Conservation (phyloP, 306 rosid genomes). For the Malus orientalis region DNA sequence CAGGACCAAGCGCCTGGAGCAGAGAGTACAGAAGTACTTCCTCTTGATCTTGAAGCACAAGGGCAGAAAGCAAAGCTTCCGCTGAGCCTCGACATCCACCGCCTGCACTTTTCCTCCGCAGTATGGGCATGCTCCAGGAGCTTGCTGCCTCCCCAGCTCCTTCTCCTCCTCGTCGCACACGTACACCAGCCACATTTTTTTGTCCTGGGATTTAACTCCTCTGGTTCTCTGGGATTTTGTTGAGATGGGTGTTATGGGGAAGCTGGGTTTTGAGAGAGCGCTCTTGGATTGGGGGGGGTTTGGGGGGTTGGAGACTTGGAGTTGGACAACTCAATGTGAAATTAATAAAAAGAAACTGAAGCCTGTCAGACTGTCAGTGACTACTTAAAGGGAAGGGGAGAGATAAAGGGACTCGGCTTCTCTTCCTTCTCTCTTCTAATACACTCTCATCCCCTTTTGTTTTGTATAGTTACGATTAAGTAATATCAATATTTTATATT, state of each 20-base stretch:
- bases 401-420: background rate
- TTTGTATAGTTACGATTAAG: no score
- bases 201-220: slow-evolving; percentile 2
- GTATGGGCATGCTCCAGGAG: slow-evolving; percentile 78
- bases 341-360: background rate
- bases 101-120: slow-evolving; percentile 82
- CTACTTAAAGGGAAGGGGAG: background rate
- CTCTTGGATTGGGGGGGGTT: background rate
- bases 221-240: background rate
- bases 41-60: slow-evolving; percentile 76
- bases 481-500: no score
- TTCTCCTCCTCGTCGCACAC: slow-evolving; percentile 63
- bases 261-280: background rate
- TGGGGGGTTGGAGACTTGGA: background rate
- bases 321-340: background rate
- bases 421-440: no score
- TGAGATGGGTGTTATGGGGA: background rate
- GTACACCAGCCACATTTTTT: slow-evolving; percentile 62
- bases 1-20: slow-evolving; percentile 62
- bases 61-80: slow-evolving; percentile 62
- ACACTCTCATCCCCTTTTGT: rapidly evolving
- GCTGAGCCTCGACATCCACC: slow-evolving; percentile 57
- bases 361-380: background rate
- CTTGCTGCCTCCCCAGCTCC: slow-evolving; percentile 68
- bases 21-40: slow-evolving; percentile 66